Evolutionary conservation across 129 eudicot genomes (phyloP).

Genomic region (Lactuca saligna): DNA sequence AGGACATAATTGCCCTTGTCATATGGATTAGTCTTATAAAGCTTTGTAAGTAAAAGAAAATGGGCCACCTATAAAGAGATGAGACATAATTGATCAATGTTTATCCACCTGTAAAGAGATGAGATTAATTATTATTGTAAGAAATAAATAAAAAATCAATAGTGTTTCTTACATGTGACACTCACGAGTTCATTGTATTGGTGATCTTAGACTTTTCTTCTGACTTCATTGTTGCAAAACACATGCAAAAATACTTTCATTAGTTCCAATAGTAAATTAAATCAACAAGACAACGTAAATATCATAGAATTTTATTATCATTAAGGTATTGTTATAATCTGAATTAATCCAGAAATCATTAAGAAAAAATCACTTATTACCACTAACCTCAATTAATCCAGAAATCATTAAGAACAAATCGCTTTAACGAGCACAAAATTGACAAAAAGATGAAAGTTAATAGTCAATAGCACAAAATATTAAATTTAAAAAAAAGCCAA

Average conservation of each 20-base stretch:
- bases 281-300: not conserved
- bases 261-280: too few species aligned
- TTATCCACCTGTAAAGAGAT: constrained; percentile 63
- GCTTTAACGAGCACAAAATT: too few species aligned
- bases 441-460: too few species aligned
- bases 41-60: not conserved
- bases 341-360: too few species aligned
- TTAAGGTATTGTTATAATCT: too few species aligned
- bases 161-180: constrained; percentile 1
- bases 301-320: not conserved
- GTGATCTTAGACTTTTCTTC: constrained; percentile 42
- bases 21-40: not conserved
- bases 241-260: not conserved
- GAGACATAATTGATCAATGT: constrained; percentile 24
- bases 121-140: constrained; percentile 5
- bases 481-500: too few species aligned
- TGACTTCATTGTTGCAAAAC: constrained; percentile 37
- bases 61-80: constrained; percentile 11
- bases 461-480: too few species aligned
- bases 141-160: constrained; percentile 1
- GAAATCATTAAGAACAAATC: too few species aligned
- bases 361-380: not conserved
- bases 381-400: constrained; percentile 35
- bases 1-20: constrained; percentile 11
- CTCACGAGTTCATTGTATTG: constrained; percentile 57